A percentile compares a stretch with the other conserved stretches of the same genome.
Conservation (phyloP, 2,329 filamentous ascomycete species). For the Nothophaeocryptopus gaeumannii region DNA sequence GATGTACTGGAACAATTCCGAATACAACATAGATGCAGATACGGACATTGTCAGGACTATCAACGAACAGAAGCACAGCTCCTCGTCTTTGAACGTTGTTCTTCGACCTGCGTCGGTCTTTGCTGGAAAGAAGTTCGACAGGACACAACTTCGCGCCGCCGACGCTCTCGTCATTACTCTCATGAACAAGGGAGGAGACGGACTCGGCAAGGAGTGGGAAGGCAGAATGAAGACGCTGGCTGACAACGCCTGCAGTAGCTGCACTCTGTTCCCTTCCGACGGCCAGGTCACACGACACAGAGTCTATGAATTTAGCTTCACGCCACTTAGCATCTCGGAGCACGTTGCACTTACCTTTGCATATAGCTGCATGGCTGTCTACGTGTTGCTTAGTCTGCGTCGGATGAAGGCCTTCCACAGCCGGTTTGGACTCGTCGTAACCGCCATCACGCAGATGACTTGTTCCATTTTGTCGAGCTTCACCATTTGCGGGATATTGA, state of each 20-base stretch:
- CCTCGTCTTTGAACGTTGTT: conserved; percentile 69
- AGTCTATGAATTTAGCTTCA: conserved; percentile 76
- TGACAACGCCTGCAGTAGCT: conserved; percentile 50
- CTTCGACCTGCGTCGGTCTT: conserved; percentile 76
- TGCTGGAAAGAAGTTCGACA: conserved; percentile 73
- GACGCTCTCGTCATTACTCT: conserved; percentile 77
- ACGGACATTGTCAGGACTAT: conserved; percentile 65
- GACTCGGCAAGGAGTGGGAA: conserved; percentile 65
- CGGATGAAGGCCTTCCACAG: conserved; percentile 74
- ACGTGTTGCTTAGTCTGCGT: conserved; percentile 65
- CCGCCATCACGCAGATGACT: conserved; percentile 63
- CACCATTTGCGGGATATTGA: conserved; percentile 72
- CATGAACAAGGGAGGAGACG: conserved; percentile 65
- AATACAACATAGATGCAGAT: conserved; percentile 59
- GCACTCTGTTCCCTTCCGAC: conserved; percentile 64
- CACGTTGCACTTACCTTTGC: conserved; percentile 62
- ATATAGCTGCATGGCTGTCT: conserved; percentile 62
- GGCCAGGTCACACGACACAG: conserved; percentile 56
- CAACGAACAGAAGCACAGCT: conserved; percentile 60
- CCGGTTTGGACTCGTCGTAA: conserved; percentile 67
- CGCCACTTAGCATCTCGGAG: conserved; percentile 67
- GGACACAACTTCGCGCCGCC: conserved; percentile 64
- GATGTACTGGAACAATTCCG: conserved; percentile 72
- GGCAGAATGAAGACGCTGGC: conserved; percentile 56
- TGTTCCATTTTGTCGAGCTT: conserved; percentile 76